Conservation (phyloP, 2,329 filamentous ascomycete genomes). For the Exophiala bonariae region DNA sequence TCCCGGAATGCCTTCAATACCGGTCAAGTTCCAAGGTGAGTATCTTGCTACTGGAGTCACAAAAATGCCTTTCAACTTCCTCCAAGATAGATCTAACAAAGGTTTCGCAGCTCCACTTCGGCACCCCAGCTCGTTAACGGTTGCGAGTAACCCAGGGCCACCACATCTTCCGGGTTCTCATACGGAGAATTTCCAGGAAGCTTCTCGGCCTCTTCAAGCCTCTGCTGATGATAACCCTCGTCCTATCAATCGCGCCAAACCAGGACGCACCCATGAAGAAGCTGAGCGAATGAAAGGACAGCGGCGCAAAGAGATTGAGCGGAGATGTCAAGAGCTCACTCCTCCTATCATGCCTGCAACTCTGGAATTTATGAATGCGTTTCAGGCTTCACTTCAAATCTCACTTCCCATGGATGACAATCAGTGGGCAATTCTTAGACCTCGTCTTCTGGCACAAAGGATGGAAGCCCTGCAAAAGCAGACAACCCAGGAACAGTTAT, state of each 20-base stretch:
- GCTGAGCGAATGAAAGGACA: slow-evolving; percentile 38
- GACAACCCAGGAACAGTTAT: slow-evolving; percentile 40
- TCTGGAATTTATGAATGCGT: slow-evolving; percentile 70
- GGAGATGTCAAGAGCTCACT: slow-evolving; percentile 63
- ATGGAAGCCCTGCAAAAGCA: slow-evolving; percentile 62
- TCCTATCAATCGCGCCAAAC: slow-evolving; percentile 6
- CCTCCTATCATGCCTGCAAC: slow-evolving; percentile 65
- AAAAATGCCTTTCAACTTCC: too few species aligned
- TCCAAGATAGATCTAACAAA: too few species aligned
- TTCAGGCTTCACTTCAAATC: slow-evolving; percentile 71
- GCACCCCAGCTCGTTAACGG: too few species aligned
- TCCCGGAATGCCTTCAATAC: too few species aligned
- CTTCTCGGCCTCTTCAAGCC: too few species aligned
- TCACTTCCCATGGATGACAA: slow-evolving; percentile 66
- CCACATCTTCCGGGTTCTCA: too few species aligned
- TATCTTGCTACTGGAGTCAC: too few species aligned
- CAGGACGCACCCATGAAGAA: slow-evolving; percentile 17
- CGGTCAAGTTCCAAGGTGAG: too few species aligned
- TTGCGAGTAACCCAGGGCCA: too few species aligned
- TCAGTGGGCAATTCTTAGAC: slow-evolving; percentile 69
- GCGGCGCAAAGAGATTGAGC: slow-evolving; percentile 70
- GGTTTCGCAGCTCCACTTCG: too few species aligned
- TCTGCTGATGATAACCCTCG: neutral
- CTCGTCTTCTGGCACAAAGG: slow-evolving; percentile 66
- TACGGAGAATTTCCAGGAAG: too few species aligned